Evolutionary conservation across 805 yeast genomes (phyloP).

Genomic region (Nakazawaea holstii): DNA sequence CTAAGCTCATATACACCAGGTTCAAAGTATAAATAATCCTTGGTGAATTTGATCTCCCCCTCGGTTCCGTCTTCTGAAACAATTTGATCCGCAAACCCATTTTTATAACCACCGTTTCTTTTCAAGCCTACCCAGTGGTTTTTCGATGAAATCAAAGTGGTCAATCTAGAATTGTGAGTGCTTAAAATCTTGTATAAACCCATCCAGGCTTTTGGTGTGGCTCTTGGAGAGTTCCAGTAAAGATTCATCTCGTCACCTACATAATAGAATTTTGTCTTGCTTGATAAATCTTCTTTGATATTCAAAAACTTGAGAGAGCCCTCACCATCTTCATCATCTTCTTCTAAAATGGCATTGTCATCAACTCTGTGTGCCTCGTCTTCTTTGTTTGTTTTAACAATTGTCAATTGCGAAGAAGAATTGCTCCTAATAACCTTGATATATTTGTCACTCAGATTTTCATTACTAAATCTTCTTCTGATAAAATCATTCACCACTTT

Average conservation of each 20-base stretch:
- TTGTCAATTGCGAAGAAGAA: slow-evolving; percentile 10
- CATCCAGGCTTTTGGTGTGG: slow-evolving; percentile 59
- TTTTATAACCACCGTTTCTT: slow-evolving; percentile 29
- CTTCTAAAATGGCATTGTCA: slow-evolving; percentile 22
- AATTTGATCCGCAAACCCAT: slow-evolving; percentile 11
- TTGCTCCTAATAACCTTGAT: slow-evolving; percentile 14
- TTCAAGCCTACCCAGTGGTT: slow-evolving; percentile 58
- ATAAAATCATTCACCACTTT: slow-evolving; percentile 43
- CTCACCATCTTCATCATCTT: slow-evolving; percentile 23
- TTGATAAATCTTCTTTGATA: slow-evolving; percentile 11
- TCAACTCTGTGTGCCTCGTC: slow-evolving; percentile 10
- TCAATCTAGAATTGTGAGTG: slow-evolving; percentile 48
- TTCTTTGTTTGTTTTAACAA: not conserved
- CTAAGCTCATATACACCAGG: slow-evolving; percentile 72
- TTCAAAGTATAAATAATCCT: slow-evolving; percentile 50
- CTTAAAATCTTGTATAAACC: slow-evolving; percentile 65
- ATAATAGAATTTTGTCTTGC: slow-evolving; percentile 22
- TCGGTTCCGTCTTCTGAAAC: slow-evolving; percentile 13
- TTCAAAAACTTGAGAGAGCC: slow-evolving; percentile 17
- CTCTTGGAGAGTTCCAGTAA: slow-evolving; percentile 46
- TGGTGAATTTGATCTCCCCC: slow-evolving; percentile 47
- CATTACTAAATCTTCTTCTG: slow-evolving; percentile 15
- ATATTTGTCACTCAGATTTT: slow-evolving; percentile 3
- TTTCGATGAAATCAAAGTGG: slow-evolving; percentile 54
- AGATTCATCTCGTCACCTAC: slow-evolving; percentile 53